Conservation (phyloP, 306 rosid genomes). For the Prunus mume region DNA sequence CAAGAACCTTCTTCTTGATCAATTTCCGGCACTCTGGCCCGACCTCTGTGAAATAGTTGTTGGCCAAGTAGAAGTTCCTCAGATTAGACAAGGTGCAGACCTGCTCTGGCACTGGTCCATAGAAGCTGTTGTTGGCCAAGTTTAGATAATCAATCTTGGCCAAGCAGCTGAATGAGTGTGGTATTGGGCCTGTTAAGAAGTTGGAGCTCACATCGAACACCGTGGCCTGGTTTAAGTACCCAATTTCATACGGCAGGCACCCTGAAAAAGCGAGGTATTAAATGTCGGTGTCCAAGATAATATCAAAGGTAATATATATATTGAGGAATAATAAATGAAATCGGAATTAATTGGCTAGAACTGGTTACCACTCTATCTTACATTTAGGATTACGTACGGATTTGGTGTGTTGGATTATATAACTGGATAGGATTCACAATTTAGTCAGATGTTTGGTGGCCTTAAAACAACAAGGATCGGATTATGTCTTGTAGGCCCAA, state of each 20-base stretch:
- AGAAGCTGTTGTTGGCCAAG: conserved; percentile 44
- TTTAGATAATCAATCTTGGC: conserved; percentile 33
- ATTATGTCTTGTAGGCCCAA: too few species aligned
- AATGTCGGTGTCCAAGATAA: neutral
- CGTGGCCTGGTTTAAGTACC: conserved; percentile 35
- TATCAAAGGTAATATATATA: neutral
- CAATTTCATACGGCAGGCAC: conserved; percentile 69
- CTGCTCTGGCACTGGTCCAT: conserved; percentile 56
- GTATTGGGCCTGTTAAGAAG: conserved; percentile 58
- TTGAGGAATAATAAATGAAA: too few species aligned
- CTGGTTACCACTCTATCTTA: too few species aligned
- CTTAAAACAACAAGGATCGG: too few species aligned
- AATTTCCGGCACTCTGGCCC: conserved; percentile 60
- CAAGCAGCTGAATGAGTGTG: conserved; percentile 64
- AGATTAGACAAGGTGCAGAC: conserved; percentile 50
- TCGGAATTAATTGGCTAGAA: too few species aligned
- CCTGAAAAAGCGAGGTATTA: conserved; percentile 30
- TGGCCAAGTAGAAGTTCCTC: conserved; percentile 28
- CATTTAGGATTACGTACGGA: too few species aligned
- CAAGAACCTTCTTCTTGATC: conserved; percentile 35
- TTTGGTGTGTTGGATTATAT: too few species aligned
- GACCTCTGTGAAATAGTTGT: conserved; percentile 53
- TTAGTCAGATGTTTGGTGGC: too few species aligned
- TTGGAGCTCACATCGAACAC: conserved; percentile 65
- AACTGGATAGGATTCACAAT: too few species aligned